Conservation (phyloP, 2,329 filamentous ascomycete species). For the Arthrinium phaeospermum region DNA sequence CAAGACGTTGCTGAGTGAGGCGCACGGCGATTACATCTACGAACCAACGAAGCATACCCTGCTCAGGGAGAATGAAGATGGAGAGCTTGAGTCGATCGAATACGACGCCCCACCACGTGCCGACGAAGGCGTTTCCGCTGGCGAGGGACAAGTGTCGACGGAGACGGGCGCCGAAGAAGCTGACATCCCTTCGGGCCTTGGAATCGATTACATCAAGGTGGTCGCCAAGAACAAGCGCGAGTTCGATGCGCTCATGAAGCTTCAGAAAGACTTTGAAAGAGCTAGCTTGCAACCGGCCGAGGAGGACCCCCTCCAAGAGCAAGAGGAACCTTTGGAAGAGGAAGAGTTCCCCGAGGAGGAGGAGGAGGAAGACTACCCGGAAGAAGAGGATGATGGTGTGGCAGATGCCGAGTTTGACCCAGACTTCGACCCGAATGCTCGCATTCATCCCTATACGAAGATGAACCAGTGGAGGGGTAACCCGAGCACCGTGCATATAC, state of each 20-base stretch:
- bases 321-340: slow-evolving; percentile 26
- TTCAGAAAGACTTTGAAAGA: slow-evolving; percentile 62
- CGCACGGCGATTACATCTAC: slow-evolving; percentile 25
- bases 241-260: slow-evolving; percentile 59
- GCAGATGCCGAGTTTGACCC: slow-evolving; percentile 41
- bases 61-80: slow-evolving; percentile 60
- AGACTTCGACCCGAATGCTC: slow-evolving; percentile 44
- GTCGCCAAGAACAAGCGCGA: slow-evolving; percentile 61
- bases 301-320: slow-evolving; percentile 27
- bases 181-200: slow-evolving; percentile 39
- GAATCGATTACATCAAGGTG: slow-evolving; percentile 51
- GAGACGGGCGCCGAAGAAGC: slow-evolving; percentile 26
- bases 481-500: slow-evolving; percentile 77
- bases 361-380: slow-evolving; percentile 30
- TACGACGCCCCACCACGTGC: slow-evolving; percentile 40
- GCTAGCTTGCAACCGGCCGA: slow-evolving; percentile 41
- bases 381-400: slow-evolving; percentile 38
- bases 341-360: slow-evolving; percentile 39
- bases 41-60: slow-evolving; percentile 50
- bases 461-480: slow-evolving; percentile 76
- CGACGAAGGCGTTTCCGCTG: neutral
- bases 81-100: slow-evolving; percentile 66
- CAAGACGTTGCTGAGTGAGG: slow-evolving; percentile 28
- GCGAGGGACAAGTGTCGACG: slow-evolving; percentile 30
- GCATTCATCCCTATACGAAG: slow-evolving; percentile 76